phyloP scores from a whole-genome alignment of 2,329 filamentous ascomycete species.

The Calonectria honghensis region DNA sequence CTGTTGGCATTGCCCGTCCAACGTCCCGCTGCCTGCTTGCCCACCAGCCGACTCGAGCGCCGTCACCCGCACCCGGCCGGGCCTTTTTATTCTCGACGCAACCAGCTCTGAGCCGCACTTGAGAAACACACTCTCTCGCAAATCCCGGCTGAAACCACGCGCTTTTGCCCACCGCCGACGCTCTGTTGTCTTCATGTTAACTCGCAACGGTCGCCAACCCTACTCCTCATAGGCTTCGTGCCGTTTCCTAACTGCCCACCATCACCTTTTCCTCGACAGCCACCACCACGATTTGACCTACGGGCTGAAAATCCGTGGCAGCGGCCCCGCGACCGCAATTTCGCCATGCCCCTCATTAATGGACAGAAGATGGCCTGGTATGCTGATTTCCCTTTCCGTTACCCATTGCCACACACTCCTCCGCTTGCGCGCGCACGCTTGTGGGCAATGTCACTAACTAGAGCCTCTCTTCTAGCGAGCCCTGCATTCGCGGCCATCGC shows the following conservation, averaged over 20 bases:
- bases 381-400: conserved; percentile 56
- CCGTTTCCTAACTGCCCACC: conserved; percentile 41
- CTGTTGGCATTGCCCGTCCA: conserved; percentile 12
- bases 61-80: conserved; percentile 32
- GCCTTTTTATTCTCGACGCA: conserved; percentile 28
- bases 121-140: conserved; percentile 29
- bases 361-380: conserved; percentile 85
- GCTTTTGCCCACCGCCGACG: conserved; percentile 26
- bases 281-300: conserved; percentile 17
- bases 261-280: conserved; percentile 28
- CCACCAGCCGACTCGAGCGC: conserved; percentile 27
- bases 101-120: conserved; percentile 26
- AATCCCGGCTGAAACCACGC: neutral
- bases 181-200: conserved; percentile 48
- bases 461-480: conserved; percentile 70
- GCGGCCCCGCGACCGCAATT: conserved; percentile 38
- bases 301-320: conserved; percentile 42
- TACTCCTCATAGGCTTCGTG: conserved; percentile 43
- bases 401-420: conserved; percentile 14
- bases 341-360: conserved; percentile 80
- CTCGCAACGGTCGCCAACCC: conserved; percentile 28
- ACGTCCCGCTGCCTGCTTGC: conserved; percentile 23
- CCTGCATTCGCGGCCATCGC: conserved; percentile 84
- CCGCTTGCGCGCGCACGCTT: conserved; percentile 10
- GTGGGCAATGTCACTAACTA: conserved; percentile 42